phyloP scores from a whole-genome alignment of 495 filamentous ascomycete species.

The Penicillium samsonianum region DNA sequence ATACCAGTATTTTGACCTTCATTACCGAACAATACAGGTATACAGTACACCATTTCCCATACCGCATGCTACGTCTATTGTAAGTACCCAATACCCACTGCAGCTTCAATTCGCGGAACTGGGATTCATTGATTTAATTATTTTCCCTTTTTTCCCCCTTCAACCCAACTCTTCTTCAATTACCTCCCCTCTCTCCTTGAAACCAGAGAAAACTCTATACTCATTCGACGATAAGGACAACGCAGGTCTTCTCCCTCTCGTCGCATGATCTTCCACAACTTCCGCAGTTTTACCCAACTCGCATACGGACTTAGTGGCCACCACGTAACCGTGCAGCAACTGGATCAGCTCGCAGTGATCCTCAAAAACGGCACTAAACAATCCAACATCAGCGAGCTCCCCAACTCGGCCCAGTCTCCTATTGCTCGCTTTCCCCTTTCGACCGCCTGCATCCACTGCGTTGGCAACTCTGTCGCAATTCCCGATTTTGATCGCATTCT shows the following conservation, averaged over 20 bases:
- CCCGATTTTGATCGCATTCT: slow-evolving; percentile 25
- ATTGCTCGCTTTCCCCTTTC: slow-evolving; percentile 46
- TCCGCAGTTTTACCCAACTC: slow-evolving; percentile 23
- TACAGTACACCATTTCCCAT: slow-evolving; percentile 6
- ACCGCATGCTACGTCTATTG: slow-evolving; percentile 8
- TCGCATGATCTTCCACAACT: slow-evolving; percentile 34
- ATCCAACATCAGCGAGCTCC: slow-evolving; percentile 34
- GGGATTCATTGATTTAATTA: slow-evolving; percentile 35
- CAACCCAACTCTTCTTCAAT: slow-evolving; percentile 6
- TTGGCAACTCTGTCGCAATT: slow-evolving; percentile 41
- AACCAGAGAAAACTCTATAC: slow-evolving; percentile 2
- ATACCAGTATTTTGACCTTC: slow-evolving; percentile 4
- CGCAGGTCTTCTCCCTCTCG: slow-evolving; percentile 32
- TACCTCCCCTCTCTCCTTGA: slow-evolving; percentile 4
- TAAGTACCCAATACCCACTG: slow-evolving; percentile 32
- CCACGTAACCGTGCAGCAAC: slow-evolving; percentile 49
- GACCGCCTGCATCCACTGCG: slow-evolving; percentile 48
- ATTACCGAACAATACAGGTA: slow-evolving; percentile 8
- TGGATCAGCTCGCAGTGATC: slow-evolving; percentile 34
- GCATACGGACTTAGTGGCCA: slow-evolving; percentile 36
- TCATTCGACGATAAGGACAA: slow-evolving; percentile 26
- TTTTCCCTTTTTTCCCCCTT: slow-evolving; percentile 21
- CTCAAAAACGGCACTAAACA: slow-evolving; percentile 34
- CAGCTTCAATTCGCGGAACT: slow-evolving; percentile 34
- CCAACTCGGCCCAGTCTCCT: slow-evolving; percentile 37